phyloP scores from a whole-genome alignment of 129 eudicot species.

The Logfia minima region DNA sequence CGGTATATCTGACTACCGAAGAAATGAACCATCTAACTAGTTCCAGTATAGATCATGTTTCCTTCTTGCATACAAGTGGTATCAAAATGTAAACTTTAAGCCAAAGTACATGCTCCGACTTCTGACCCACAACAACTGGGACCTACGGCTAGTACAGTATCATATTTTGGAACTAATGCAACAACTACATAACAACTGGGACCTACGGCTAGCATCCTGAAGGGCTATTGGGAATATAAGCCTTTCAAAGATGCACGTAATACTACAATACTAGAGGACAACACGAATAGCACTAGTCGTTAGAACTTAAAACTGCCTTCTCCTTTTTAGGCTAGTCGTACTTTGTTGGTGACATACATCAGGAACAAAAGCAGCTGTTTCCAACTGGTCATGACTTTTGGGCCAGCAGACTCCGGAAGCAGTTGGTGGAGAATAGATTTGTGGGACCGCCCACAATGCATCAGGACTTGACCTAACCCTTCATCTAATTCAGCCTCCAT shows the following conservation, averaged over 20 bases:
- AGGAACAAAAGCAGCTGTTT: conserved; percentile 58
- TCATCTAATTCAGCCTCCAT: conserved; percentile 59
- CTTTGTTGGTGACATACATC: conserved; percentile 43
- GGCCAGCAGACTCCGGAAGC: conserved; percentile 57
- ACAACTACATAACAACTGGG: conserved; percentile 1
- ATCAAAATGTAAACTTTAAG: neutral
- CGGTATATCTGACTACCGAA: neutral
- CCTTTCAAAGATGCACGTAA: conserved; percentile 5
- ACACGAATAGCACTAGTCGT: conserved; percentile 5
- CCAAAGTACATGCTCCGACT: neutral
- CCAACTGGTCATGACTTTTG: conserved; percentile 26
- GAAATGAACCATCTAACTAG: neutral
- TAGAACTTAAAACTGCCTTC: conserved; percentile 32
- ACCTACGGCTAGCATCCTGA: conserved; percentile 3
- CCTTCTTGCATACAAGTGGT: neutral
- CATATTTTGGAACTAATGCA: conserved; percentile 5
- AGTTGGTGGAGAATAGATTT: conserved; percentile 63
- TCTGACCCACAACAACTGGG: too few relatives aligned
- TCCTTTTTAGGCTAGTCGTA: conserved; percentile 36
- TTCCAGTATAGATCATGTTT: neutral
- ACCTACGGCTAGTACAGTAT: neutral
- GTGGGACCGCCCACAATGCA: conserved; percentile 61
- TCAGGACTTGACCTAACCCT: conserved; percentile 65
- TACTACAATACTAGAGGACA: conserved; percentile 8
- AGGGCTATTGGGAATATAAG: neutral